Evolutionary conservation across 2,329 filamentous ascomycete species (phyloP), one percentile per base, ranked within the genome.

Genomic region (Pestalotiopsis sp.): DNA sequence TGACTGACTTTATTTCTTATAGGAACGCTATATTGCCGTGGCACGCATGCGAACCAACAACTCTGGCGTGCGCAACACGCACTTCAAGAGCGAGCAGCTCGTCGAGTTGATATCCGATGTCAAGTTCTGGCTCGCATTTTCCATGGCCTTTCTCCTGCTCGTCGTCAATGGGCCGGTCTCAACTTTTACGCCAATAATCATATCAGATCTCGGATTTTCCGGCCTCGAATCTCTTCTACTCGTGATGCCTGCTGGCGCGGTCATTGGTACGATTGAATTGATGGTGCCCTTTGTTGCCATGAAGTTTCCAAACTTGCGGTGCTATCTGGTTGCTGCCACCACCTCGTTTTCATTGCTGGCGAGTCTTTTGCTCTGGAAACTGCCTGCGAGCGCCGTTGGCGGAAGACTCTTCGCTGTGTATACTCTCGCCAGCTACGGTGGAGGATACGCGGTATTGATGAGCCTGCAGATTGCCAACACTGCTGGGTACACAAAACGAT

Each of bases 191-290:
- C 59, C 69, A 11, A 68, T 73, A 11, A 66, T 74, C 25, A 67
- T 74, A 62, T 71, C 68, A n/a, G 69, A 66, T 11, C 77, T 79
- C 61, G 77, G 77, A 7, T 79, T 77, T 69, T 77, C 73, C 13
- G 66, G 76, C 1, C 74, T 77, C 23, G 64, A 77, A 2, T 61
- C 66, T 17, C 66, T 67, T 7, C 66, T 67, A 4, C 66, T 67
- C 6, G 39, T 61, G 38, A 62, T 67, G 39, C 66, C 66, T 6
- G 57, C 58, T n/a, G 66, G 66, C 3, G 57, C 38, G 31, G 27
- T 61, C n/a, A 52, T 36, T 23, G 58, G 56, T n/a, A 67, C 58
- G 5, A 36, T 62, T 41, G 39, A 61, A 17, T 23, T 67, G 36
- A 20, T 61, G 39, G 12, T 62, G 20, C 57, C 57, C 2, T 67